phyloP scores from a whole-genome alignment of 495 filamentous ascomycete species.

The Penicillium macrosclerotiorum region DNA sequence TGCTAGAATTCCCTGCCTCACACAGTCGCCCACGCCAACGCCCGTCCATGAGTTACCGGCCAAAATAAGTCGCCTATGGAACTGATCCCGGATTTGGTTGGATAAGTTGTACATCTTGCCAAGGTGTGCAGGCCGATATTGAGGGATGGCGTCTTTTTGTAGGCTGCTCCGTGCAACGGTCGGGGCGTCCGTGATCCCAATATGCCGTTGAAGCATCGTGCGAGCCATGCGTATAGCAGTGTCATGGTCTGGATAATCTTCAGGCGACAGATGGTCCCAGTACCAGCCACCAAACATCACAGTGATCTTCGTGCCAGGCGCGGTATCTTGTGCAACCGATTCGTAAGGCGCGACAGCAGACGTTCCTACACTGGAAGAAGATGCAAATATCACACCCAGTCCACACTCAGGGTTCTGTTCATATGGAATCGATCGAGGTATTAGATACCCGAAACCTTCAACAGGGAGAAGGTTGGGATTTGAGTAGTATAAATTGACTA shows the following conservation, averaged over 20 bases:
- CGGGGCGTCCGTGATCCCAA: constrained; percentile 62
- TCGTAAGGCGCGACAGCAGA: neutral
- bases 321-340: constrained; percentile 47
- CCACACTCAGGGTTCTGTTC: constrained; percentile 78
- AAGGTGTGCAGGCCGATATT: constrained; percentile 78
- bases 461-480: constrained; percentile 60
- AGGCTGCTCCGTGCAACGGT: constrained; percentile 56
- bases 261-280: constrained; percentile 65
- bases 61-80: constrained; percentile 63
- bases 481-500: constrained; percentile 84
- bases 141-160: constrained; percentile 81
- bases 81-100: constrained; percentile 52
- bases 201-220: constrained; percentile 65
- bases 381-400: constrained; percentile 91
- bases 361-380: constrained; percentile 49
- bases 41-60: constrained; percentile 75
- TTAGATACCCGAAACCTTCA: constrained; percentile 86
- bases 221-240: constrained; percentile 67
- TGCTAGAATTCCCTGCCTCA: constrained; percentile 44
- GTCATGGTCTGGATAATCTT: constrained; percentile 55
- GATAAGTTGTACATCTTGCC: constrained; percentile 59
- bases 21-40: constrained; percentile 65
- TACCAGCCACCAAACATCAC: constrained; percentile 95
- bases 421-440: constrained; percentile 66
- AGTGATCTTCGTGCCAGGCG: constrained; percentile 78